These are phyloP conservation scores for Auricularia heimuer DNA, from an alignment of 768 basidiomycete genomes.

Conservation along the genomic window DNA sequence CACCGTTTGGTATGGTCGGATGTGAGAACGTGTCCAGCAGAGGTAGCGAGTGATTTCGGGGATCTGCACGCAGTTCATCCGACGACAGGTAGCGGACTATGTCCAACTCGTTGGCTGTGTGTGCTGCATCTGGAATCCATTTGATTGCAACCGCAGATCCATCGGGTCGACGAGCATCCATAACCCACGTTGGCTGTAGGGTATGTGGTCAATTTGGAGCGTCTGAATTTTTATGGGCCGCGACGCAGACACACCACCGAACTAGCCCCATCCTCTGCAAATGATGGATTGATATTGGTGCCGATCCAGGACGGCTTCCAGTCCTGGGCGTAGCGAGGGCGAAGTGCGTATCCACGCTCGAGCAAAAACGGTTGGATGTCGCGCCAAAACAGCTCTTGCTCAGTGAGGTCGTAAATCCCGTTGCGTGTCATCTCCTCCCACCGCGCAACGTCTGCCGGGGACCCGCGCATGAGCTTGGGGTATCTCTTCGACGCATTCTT, in stretches of 20 bases:
- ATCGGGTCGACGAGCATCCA: background rate
- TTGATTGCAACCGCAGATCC: background rate
- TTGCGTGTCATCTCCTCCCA: background rate
- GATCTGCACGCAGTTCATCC: background rate
- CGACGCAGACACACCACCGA: background rate
- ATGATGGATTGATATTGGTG: background rate
- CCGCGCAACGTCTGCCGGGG: background rate
- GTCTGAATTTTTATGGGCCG: no score
- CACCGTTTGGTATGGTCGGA: background rate
- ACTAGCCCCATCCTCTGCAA: background rate
- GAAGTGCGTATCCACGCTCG: background rate
- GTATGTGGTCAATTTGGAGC: background rate
- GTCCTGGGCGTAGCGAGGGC: background rate
- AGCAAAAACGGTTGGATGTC: background rate
- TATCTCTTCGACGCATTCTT: background rate
- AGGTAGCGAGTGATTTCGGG: background rate
- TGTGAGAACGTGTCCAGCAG: background rate
- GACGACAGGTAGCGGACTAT: background rate
- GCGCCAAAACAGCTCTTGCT: background rate
- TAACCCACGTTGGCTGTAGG: background rate
- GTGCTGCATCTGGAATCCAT: background rate
- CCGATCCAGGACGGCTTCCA: background rate
- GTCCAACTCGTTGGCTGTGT: background rate
- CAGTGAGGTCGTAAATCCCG: background rate
- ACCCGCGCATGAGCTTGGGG: background rate